These are phyloP conservation scores for Citeromyces matritensis DNA, from an alignment of 805 yeast species.

Conservation along the genomic window DNA sequence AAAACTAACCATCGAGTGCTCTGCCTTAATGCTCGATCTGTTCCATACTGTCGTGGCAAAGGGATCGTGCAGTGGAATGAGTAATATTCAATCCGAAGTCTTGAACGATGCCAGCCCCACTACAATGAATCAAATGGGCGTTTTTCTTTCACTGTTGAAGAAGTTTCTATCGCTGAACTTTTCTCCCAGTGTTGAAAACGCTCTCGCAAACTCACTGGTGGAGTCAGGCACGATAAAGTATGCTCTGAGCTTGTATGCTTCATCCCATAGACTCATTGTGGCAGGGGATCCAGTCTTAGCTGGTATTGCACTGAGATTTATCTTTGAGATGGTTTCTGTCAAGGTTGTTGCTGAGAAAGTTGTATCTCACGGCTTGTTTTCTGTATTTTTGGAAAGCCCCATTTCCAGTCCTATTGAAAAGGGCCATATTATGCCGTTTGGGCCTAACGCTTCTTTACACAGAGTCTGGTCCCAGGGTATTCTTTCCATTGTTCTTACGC, in stretches of 20 bases:
- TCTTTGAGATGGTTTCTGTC: constrained; percentile 51
- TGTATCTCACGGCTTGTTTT: constrained; percentile 47
- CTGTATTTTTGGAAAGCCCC: constrained; percentile 60
- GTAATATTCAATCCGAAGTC: constrained; percentile 43
- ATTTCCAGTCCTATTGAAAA: constrained; percentile 50
- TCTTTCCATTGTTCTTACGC: constrained; percentile 45
- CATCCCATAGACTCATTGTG: constrained; percentile 44
- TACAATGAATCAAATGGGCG: constrained; percentile 47
- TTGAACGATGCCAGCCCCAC: constrained; percentile 26
- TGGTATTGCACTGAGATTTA: constrained; percentile 50
- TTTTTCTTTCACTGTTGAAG: constrained; percentile 51
- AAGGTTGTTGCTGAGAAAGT: constrained; percentile 54
- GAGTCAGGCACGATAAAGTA: constrained; percentile 49
- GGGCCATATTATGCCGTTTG: constrained; percentile 40
- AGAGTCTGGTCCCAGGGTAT: constrained; percentile 80
- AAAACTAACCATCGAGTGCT: constrained; percentile 24
- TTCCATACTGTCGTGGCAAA: constrained; percentile 51
- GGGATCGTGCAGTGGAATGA: constrained; percentile 46
- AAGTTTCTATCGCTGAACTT: constrained; percentile 34
- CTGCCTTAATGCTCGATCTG: constrained; percentile 36
- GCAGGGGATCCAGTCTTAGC: constrained; percentile 51
- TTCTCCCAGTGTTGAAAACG: constrained; percentile 27
- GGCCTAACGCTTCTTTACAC: constrained; percentile 41
- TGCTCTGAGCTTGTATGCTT: constrained; percentile 49
- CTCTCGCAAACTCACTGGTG: constrained; percentile 34